A percentile compares a stretch with the other conserved stretches of the same genome.
phyloP scores from a whole-genome alignment of 2,329 filamentous ascomycete genomes.

The Blastomyces emzantsi region DNA sequence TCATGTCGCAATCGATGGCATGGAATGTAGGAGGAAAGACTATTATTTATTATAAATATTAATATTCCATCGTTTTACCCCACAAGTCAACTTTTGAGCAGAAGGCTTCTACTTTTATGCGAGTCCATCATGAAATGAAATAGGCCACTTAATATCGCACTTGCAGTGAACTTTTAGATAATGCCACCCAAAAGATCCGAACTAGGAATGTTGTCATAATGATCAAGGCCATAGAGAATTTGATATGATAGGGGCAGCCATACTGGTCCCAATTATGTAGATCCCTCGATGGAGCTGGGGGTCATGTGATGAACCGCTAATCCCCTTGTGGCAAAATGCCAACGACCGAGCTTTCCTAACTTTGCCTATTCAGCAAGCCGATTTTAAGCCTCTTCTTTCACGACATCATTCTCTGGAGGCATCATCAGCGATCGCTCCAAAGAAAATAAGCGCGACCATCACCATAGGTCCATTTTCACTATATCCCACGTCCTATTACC shows the following conservation, averaged over 20 bases:
- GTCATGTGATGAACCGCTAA: neutral
- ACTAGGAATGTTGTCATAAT: neutral
- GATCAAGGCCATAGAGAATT: too few relatives aligned
- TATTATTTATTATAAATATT: neutral
- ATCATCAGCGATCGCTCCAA: neutral
- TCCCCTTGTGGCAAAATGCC: neutral
- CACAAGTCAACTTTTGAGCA: too few relatives aligned
- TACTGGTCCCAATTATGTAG: too few relatives aligned
- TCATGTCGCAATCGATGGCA: neutral
- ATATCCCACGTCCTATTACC: conserved; percentile 25
- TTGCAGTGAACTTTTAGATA: neutral
- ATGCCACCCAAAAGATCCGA: neutral
- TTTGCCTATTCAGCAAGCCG: neutral
- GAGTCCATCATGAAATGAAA: too few relatives aligned
- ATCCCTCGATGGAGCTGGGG: neutral
- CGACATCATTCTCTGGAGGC: neutral
- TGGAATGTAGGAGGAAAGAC: neutral
- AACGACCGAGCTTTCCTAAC: neutral
- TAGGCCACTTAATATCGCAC: neutral
- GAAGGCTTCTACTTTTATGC: too few relatives aligned
- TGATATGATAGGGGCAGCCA: too few relatives aligned
- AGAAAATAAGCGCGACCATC: neutral
- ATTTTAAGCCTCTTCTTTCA: neutral
- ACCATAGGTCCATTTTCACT: conserved; percentile 22
- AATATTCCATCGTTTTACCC: neutral